These are phyloP conservation scores for Fomes fomentarius DNA, from an alignment of 1,284 basidiomycete species.

Conservation along the genomic window DNA sequence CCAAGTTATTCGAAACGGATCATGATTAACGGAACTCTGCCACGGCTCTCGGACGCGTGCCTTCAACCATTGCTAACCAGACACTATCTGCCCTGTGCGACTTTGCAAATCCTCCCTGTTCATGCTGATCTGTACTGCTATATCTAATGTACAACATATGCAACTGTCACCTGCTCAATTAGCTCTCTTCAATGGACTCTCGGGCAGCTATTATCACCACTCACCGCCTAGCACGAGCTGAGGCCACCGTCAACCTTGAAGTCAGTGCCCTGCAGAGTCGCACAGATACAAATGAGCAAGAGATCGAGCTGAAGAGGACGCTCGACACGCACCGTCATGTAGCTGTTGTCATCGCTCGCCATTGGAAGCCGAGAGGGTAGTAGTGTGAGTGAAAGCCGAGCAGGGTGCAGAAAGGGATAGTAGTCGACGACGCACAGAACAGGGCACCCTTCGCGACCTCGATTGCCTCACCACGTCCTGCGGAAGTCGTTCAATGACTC, in stretches of 20 bases:
- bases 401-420: background rate
- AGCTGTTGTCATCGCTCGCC: conserved; percentile 85
- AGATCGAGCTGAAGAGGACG: background rate
- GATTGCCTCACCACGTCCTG: conserved; percentile 95
- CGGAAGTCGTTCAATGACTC: too few species aligned
- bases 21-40: too few species aligned
- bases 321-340: conserved; percentile 71
- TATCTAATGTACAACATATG: conserved; percentile 16
- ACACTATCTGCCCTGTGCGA: too few species aligned
- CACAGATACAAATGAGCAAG: conserved; percentile 14
- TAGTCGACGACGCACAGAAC: conserved; percentile 82
- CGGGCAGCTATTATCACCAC: too few species aligned
- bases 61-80: background rate
- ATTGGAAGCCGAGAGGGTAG: conserved; percentile 45
- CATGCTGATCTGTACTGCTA: conserved; percentile 9
- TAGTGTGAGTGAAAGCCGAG: background rate
- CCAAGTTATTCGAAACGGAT: too few species aligned
- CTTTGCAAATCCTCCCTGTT: too few species aligned
- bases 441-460: conserved; percentile 92
- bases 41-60: too few species aligned
- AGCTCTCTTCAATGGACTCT: too few species aligned
- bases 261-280: conserved; percentile 73
- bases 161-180: background rate
- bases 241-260: conserved; percentile 94
- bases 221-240: conserved; percentile 85